phyloP scores from a whole-genome alignment of 164 flowering plant species.

The Berberis vulgaris region DNA sequence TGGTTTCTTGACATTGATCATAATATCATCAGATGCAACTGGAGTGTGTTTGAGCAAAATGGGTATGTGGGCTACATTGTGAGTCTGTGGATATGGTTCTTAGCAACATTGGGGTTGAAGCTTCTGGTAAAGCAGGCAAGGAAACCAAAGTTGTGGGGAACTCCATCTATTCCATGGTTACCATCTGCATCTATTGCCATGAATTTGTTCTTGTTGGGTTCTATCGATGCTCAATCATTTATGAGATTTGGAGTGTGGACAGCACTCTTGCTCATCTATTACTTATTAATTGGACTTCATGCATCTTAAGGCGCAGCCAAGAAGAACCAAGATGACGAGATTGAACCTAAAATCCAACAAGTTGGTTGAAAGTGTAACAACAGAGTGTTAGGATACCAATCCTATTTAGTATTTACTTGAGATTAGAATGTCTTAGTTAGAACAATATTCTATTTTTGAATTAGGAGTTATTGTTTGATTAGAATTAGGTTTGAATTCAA shows the following conservation, averaged over 20 bases:
- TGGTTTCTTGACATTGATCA: slow-evolving; percentile 23
- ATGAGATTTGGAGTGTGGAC: slow-evolving; percentile 46
- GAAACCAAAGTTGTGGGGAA: slow-evolving; percentile 52
- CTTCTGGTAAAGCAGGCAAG: slow-evolving; percentile 32
- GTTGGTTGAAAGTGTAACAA: too few species aligned
- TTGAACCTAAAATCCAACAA: not conserved
- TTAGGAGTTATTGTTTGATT: too few species aligned
- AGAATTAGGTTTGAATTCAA: too few species aligned
- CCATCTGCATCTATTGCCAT: slow-evolving; percentile 43
- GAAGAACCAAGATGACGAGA: slow-evolving; percentile 1
- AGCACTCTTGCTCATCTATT: slow-evolving; percentile 31
- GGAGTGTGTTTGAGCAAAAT: slow-evolving; percentile 15
- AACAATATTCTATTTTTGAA: too few species aligned
- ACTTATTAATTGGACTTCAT: slow-evolving; percentile 46
- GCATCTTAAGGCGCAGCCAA: slow-evolving; percentile 52
- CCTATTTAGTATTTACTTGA: too few species aligned
- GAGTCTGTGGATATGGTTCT: slow-evolving; percentile 32
- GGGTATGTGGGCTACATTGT: slow-evolving; percentile 40
- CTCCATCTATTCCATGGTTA: slow-evolving; percentile 54
- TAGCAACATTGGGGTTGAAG: slow-evolving; percentile 30
- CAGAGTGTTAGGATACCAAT: too few species aligned
- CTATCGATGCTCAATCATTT: slow-evolving; percentile 41
- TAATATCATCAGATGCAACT: slow-evolving; percentile 33
- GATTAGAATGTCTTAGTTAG: too few species aligned
- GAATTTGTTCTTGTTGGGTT: slow-evolving; percentile 53